Conservation (phyloP, 2,329 filamentous ascomycete genomes). For the Lachnellula subtilissima region DNA sequence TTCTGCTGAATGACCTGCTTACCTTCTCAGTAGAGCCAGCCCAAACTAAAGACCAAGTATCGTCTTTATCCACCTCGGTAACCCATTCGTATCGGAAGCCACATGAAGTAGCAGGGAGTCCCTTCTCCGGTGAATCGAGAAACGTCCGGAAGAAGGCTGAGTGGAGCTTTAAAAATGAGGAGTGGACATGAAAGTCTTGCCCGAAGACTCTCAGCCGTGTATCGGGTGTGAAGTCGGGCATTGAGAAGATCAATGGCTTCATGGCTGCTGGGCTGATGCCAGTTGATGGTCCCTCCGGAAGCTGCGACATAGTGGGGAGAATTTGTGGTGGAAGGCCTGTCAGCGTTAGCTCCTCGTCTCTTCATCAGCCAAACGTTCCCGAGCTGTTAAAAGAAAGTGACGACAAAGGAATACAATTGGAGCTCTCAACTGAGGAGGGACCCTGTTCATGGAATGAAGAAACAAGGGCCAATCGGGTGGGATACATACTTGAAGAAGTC, state of each 20-base stretch:
- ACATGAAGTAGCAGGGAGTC: background rate
- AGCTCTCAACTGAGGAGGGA: too few species aligned
- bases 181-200: background rate
- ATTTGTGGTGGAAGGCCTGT: too few species aligned
- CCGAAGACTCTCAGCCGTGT: background rate
- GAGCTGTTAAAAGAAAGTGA: too few species aligned
- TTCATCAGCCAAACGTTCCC: too few species aligned
- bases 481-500: too few species aligned
- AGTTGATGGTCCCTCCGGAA: background rate
- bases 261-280: background rate
- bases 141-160: background rate
- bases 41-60: background rate
- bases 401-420: too few species aligned
- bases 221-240: background rate
- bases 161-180: background rate
- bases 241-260: background rate
- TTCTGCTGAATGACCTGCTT: background rate
- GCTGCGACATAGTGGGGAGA: background rate
- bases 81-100: background rate
- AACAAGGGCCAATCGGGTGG: too few species aligned
- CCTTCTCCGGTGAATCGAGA: background rate
- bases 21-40: background rate
- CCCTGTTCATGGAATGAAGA: too few species aligned
- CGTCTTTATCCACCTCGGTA: background rate
- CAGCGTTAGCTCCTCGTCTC: too few species aligned